Base-by-base conservation (phyloP, 2,329 filamentous ascomycete genomes). In the Colletotrichum coccodes region DNA sequence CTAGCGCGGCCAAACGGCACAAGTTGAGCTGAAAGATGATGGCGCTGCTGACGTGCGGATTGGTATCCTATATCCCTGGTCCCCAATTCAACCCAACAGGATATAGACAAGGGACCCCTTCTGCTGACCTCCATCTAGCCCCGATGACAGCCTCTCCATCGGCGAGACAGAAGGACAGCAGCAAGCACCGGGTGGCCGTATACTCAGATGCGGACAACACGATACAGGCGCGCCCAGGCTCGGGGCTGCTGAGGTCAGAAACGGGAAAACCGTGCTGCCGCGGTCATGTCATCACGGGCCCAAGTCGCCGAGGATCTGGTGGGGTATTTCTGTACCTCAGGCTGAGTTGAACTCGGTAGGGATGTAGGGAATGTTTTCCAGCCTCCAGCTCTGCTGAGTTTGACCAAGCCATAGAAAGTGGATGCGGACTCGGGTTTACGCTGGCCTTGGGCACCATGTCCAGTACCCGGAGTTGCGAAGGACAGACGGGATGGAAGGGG, bases 251-350 rank as follows among this genome's bases (percentile, higher is more conserved):
- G 49, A 49, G 58, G 58, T 49, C 58, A 62, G 49, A 62, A 56
- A 62, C 47, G 47, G 40, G n/a, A n/a, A n/a, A n/a, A n/a, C 56
- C 38, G 34, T 54, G 63, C 47, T 32, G 42, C 21, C 49, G 53
- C 34, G 36, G 49, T 30, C 57, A 54, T 62, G 58, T 62, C 63
- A 62, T 62, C 49, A 28, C 56, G 47, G 60, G 23, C 38, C 30
- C 32, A 30, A 47, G 26, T 50, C 21, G 56, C 49, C 32, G 57
- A 62, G 49, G 49, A 66, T 66, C 63, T 66, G 49, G 49, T 50
- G 63, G 63, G 63, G 58, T 62, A 50, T 28, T 16, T 14, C 23
- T 21, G 57, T 28, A 26, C 18, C 32, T 49, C 8, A 12, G 32
- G 32, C 12, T 23, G 32, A 50, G 23, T 18, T 34, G 40, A 49